Evolutionary conservation across 805 yeast species (phyloP).

Genomic region (Hanseniaspora vineae): DNA sequence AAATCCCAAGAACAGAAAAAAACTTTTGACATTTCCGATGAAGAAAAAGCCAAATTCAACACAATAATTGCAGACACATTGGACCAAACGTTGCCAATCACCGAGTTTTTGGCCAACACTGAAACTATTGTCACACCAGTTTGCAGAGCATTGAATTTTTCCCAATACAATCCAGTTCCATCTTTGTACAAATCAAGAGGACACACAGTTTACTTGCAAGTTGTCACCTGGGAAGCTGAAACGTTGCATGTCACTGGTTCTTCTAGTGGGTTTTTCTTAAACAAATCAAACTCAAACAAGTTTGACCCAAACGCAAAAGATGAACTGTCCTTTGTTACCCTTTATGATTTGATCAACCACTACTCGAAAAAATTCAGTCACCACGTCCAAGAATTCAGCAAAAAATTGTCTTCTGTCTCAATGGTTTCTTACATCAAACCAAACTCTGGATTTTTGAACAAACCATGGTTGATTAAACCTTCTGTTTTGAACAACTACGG

Average conservation of each 20-base stretch:
- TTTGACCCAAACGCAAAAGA: constrained; percentile 54
- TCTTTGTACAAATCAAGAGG: constrained; percentile 51
- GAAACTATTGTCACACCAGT: constrained; percentile 21
- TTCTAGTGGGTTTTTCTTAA: constrained; percentile 67
- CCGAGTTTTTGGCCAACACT: constrained; percentile 9
- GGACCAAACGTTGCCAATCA: constrained; percentile 9
- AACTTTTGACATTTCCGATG: constrained; percentile 14
- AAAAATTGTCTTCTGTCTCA: constrained; percentile 29
- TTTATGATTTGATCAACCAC: constrained; percentile 47
- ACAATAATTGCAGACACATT: constrained; percentile 15
- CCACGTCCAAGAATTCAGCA: constrained; percentile 40
- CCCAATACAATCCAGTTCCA: constrained; percentile 83
- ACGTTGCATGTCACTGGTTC: constrained; percentile 67
- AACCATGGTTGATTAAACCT: constrained; percentile 56
- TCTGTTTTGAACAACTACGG: constrained; percentile 26
- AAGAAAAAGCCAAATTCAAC: constrained; percentile 17
- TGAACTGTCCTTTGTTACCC: constrained; percentile 20
- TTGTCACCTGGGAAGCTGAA: constrained; percentile 73
- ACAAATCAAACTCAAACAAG: constrained; percentile 48
- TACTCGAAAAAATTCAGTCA: constrained; percentile 51
- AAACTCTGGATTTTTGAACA: constrained; percentile 42
- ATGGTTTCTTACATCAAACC: constrained; percentile 52
- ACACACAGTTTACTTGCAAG: constrained; percentile 63
- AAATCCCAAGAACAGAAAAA: constrained; percentile 10
- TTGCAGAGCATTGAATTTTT: constrained; percentile 49